These are phyloP conservation scores for Strigomonas culicis DNA, from an alignment of 208 protist species.

Conservation along the genomic window DNA sequence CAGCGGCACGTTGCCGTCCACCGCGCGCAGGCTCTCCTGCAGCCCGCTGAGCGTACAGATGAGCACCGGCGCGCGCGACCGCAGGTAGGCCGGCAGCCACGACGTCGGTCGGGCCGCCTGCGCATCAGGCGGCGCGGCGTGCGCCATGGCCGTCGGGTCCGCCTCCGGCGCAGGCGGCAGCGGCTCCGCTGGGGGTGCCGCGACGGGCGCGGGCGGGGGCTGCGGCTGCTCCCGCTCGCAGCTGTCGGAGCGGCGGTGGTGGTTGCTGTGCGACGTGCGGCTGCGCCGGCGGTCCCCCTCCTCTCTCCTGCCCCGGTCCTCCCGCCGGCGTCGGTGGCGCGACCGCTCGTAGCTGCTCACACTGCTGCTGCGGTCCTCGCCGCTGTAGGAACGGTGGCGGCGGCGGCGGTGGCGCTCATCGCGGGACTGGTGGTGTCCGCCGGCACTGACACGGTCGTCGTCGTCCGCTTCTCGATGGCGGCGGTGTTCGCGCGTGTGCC, in stretches of 20 bases:
- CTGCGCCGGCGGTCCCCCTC: too few relatives aligned
- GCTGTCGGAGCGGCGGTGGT: too few relatives aligned
- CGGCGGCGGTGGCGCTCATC: not conserved
- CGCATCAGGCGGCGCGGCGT: too few relatives aligned
- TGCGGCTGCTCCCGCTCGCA: too few relatives aligned
- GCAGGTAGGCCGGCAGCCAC: constrained; percentile 30
- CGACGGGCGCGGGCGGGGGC: too few relatives aligned
- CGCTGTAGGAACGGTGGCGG: not conserved
- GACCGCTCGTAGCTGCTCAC: not conserved
- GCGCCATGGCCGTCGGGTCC: too few relatives aligned
- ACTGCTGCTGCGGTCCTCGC: constrained; percentile 4
- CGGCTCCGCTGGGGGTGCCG: too few relatives aligned
- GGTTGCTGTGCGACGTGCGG: too few relatives aligned
- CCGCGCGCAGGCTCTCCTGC: constrained; percentile 27
- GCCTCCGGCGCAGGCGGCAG: too few relatives aligned
- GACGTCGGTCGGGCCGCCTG: too few relatives aligned
- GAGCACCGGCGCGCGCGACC: constrained; percentile 39
- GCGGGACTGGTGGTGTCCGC: not conserved
- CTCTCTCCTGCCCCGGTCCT: too few relatives aligned
- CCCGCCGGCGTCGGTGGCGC: too few relatives aligned
- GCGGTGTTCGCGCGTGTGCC: not conserved
- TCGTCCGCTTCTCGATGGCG: constrained; percentile 2
- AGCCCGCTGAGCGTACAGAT: constrained; percentile 42
- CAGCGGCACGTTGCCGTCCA: constrained; percentile 22
- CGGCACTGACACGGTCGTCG: not conserved